Base-by-base conservation (phyloP, 2,329 filamentous ascomycete species). In the Fusarium papillatum region DNA sequence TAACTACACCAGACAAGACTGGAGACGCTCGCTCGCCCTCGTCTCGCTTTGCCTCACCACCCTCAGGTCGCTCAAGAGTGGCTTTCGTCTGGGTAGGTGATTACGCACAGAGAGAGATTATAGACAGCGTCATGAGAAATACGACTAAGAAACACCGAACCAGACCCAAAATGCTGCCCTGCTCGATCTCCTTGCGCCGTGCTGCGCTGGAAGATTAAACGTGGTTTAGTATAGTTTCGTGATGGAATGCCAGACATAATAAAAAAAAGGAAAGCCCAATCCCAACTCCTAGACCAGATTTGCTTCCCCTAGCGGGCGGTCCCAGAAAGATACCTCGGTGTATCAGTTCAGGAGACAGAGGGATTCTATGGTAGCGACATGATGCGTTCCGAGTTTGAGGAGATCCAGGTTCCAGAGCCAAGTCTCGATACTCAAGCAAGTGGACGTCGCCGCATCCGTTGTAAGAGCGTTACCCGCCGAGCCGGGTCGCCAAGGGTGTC, bases 131-230 rank as follows among this genome's bases (percentile, higher is more conserved):
- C 70, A 74, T 78, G 76, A 79, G 72, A 79, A 78, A 79, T 78
- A 82, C 74, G 76, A 79, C 66, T 75, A 78, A 77, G 76, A 77
- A 81, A 80, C 70, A 81, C 77, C 80, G 76, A 79, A 81, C 79
- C 80, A 82, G 74, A 84, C 74, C 74, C 81, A 82, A 82, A 84
- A 85, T 83, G 83, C 82, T 82, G 79, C 78, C 83, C 81, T 80
- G 76, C 78, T 82, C 83, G 77, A 80, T 82, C 82, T 80, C 79
- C 80, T 72, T 83, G 83, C 84, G 83, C 83, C 81, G 79, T 83
- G 81, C 81, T 83, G 83, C 82, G 83, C 83, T 82, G 79, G 80
- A 83, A 81, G 80, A 80, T 81, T 80, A 81, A 80, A 82, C 78
- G 75, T 79, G 74, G 78, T 77, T 83, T 76, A 81, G 70, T 80